Evolutionary conservation across 768 basidiomycete genomes (phyloP).

Genomic region (Phaeotremella skinneri): DNA sequence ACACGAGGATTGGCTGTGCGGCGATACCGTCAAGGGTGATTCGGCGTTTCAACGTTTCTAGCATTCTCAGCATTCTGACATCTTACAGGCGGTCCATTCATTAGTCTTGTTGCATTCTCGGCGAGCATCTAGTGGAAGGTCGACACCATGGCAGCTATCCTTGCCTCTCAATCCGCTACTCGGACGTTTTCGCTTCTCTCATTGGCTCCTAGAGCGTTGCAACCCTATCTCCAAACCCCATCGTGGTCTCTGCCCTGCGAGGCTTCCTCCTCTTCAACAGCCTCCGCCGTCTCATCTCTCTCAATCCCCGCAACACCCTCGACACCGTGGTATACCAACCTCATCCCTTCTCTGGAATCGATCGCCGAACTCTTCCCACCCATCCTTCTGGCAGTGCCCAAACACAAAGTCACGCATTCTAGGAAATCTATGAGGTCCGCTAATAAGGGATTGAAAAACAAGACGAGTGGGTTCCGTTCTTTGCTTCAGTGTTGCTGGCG

Average conservation of each 20-base stretch:
- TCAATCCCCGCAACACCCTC: conserved; percentile 6
- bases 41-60: no score
- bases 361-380: conserved; percentile 77
- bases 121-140: background rate
- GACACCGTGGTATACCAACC: conserved; percentile 10
- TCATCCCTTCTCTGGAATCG: conserved; percentile 54
- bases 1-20: no score
- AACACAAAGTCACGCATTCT: conserved; percentile 88
- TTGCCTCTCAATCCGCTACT: conserved; percentile 7
- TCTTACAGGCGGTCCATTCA: no score
- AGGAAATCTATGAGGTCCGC: conserved; percentile 91
- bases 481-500: conserved; percentile 7
- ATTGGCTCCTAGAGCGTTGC: background rate
- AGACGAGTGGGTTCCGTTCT: conserved; percentile 64
- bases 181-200: conserved; percentile 6
- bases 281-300: background rate
- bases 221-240: conserved; percentile 20
- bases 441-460: conserved; percentile 93
- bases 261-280: conserved; percentile 22
- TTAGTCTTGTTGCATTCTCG: background rate
- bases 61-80: no score
- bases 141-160: conserved; percentile 11
- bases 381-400: conserved; percentile 86
- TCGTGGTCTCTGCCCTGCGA: conserved; percentile 35
- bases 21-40: no score